A percentile compares a stretch with the other conserved stretches of the same genome.
phyloP scores from a whole-genome alignment of 495 filamentous ascomycete species.

The Neurospora sp. region DNA sequence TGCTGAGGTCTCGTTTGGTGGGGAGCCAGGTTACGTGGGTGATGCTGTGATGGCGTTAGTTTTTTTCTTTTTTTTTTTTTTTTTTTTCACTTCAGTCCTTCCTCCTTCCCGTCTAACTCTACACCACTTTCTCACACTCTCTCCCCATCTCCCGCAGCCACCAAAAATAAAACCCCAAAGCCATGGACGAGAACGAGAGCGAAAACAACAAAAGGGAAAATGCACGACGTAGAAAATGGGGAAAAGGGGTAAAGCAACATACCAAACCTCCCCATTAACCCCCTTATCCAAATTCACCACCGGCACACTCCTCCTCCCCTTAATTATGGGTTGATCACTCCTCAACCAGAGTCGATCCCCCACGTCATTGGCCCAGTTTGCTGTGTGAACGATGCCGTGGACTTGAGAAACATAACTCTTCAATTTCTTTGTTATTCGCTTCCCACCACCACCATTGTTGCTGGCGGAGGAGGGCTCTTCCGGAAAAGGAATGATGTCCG shows the following conservation, averaged over 20 bases:
- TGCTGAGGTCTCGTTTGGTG: background rate
- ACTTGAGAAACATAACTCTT: background rate
- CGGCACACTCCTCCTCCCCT: slow-evolving; percentile 1
- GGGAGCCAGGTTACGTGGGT: background rate
- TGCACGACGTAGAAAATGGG: background rate
- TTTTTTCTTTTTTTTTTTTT: too few species aligned
- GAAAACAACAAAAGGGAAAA: background rate
- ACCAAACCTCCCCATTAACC: slow-evolving; percentile 3
- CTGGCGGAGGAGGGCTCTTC: background rate
- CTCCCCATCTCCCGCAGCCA: background rate
- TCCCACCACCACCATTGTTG: background rate
- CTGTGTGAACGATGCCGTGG: slow-evolving; percentile 5
- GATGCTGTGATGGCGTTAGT: background rate
- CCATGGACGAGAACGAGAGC: background rate
- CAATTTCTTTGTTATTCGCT: background rate
- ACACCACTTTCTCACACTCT: too few species aligned
- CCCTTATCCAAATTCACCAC: slow-evolving; percentile 7
- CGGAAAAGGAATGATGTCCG: background rate
- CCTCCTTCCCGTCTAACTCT: too few species aligned
- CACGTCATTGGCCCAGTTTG: background rate
- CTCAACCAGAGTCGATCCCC: slow-evolving; percentile 11
- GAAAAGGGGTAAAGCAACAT: background rate
- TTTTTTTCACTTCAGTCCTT: too few species aligned
- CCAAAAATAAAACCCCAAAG: background rate
- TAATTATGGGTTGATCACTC: slow-evolving; percentile 5